Percentiles rank a stretch among this genome's conserved stretches.
These are phyloP conservation scores for Eimeria necatrix DNA, from an alignment of 169 alveolate species.

Conservation along the genomic window DNA sequence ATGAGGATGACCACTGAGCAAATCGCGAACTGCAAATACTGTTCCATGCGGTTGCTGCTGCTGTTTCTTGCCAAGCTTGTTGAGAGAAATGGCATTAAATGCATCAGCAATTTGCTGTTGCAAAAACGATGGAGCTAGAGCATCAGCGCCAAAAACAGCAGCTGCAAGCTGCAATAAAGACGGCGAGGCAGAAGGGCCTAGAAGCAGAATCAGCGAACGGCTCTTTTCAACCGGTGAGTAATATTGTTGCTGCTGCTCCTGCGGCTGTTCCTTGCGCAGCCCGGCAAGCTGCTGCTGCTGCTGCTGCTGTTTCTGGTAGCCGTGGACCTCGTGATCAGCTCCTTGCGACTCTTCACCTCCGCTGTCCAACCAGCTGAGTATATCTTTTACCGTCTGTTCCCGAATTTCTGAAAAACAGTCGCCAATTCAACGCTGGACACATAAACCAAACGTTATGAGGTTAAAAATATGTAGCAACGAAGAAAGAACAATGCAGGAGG, in stretches of 20 bases:
- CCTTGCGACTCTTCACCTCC: constrained; percentile 72
- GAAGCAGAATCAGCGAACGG: constrained; percentile 48
- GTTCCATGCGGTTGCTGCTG: constrained; percentile 53
- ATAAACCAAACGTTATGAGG: no score
- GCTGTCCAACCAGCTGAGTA: constrained; percentile 36
- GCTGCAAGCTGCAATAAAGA: constrained; percentile 41
- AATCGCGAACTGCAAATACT: constrained; percentile 8
- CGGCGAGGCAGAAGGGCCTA: constrained; percentile 54
- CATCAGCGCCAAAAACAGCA: constrained; percentile 39
- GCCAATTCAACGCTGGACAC: no score
- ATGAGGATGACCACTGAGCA: constrained; percentile 71
- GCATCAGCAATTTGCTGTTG: constrained; percentile 51
- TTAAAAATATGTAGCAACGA: no score
- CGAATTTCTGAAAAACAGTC: neutral
- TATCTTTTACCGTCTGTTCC: constrained; percentile 4
- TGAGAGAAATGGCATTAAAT: constrained; percentile 1
- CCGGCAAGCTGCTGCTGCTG: constrained; percentile 41
- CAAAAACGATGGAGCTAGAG: constrained; percentile 38
- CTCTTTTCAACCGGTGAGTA: constrained; percentile 36
- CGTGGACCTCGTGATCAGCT: constrained; percentile 5
- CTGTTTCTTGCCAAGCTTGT: neutral
- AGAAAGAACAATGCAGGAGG: no score
- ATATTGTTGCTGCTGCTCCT: constrained; percentile 49
- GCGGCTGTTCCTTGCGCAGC: constrained; percentile 4
- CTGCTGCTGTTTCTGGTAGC: constrained; percentile 2